Base-by-base conservation (phyloP, 306 rosid genomes). In the Prinsepia uniflora region DNA sequence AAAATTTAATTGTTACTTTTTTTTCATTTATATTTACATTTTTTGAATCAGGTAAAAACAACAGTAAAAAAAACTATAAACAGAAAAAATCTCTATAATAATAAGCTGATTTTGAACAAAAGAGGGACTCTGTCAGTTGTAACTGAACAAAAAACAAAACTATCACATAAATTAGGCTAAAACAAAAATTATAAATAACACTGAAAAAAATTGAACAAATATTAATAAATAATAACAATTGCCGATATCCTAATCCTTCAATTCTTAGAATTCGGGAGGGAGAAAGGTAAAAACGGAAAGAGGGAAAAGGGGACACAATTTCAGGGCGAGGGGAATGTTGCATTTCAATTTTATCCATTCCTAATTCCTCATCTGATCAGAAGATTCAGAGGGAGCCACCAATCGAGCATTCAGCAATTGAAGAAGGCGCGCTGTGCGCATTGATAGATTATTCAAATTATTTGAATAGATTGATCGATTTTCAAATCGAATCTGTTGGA, bases 261-360 rank as follows among this genome's bases (percentile, higher is more conserved):
- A 55, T 55, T 42, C 42, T 24, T 13, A 7, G 34, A 34, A 13
- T 11, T 57, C 7, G 10, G 20, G 61, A 40, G 24, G 57, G 63
- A 53, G 54, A 68, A 6, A 53, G 60, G 59, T 53, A 53, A 46
- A 17, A 52, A 61, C 63, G 45, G 62, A 65, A 42, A 66, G 36
- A 63, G 20, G 56, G 19, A 74, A 8, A 3, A 12, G 43, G 45
- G 46, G 63, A 5, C 68, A 57, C 41, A 43, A 68, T 81, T 84
- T 63, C 74, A 81, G 74, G 68, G 9, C 55, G 86, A 56, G 62
- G 64, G 7, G 82, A 77, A 65, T 47, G 71, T 12, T 62, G 11
- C 24, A 18, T 49, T 14, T 40, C 73, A n/a, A 30, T 42, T 30
- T 41, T 10, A 36, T 47, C 36, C 7, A 11, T 24, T 57, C 62